Evolutionary conservation across 768 basidiomycete genomes (phyloP), one percentile per base, ranked within the genome.

Genomic region (Psilocybe cyanescens): DNA sequence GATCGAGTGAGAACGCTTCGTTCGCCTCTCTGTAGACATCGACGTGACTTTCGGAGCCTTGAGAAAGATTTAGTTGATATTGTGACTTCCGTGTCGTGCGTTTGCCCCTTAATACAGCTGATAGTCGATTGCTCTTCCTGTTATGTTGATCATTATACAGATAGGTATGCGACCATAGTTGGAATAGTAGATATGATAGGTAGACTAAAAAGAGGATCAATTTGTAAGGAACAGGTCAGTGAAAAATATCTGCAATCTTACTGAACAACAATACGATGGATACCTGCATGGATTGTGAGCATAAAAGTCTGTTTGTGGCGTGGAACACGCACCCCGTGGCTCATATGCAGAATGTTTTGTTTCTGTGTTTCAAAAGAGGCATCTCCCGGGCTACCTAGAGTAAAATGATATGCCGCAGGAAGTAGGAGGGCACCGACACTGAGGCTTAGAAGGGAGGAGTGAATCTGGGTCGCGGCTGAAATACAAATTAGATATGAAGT

Each of bases 371-470:
- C 67, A 6, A 73, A 59, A 2, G 56, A 48, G 6, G 67, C 59
- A 51, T 71, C 65, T 8, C 63, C 61, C 16, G 67, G 55, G 7
- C 72, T 73, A 49, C 79, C 76, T 14, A 90, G 69, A 4, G 90
- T 77, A 63, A 90, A 86, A 63, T 91, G 85, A 71, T 89, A 94
- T 1, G 89, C 93, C 2, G 87, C 87, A 2, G 92, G 92, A 4
- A 94, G 71, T 8, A 94, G 77, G n/a, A 94, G 79, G 7, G 88
- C 92, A 9, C 89, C 87, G 16, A 93, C 92, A 60, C 90, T 91
- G 59, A 94, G 81, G 54, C 83, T 88, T 19, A 94, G 73, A 37
- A 94, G 76, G 1, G 90, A 87, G 1, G 90, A 89, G 56, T 92
- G 88, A 44, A 92, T 72, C 64, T 92, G 89, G 1, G 87, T 88